Conservation (phyloP, 176 grass and related monocot species). For the Aegilops sharonensis region DNA sequence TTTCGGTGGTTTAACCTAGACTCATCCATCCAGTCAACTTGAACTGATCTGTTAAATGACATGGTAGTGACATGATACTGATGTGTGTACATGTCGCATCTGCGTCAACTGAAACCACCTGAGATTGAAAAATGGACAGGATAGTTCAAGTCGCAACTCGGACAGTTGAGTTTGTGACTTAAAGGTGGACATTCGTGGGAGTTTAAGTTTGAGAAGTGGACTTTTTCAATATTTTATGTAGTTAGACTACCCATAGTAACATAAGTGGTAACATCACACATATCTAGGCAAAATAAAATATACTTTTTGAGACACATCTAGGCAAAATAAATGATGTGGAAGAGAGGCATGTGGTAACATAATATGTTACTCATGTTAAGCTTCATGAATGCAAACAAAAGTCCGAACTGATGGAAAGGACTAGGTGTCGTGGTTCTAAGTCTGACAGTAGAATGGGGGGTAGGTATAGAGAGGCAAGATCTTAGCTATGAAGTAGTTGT, state of each 20-base stretch:
- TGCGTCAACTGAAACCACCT: background rate
- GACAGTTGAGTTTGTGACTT: background rate
- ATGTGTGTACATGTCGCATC: background rate
- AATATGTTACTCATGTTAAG: no score
- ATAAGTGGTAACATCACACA: no score
- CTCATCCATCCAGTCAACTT: background rate
- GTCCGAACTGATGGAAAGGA: no score
- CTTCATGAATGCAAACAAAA: no score
- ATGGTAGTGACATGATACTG: background rate
- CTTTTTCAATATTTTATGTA: background rate
- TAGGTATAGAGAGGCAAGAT: no score
- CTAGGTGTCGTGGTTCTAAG: no score
- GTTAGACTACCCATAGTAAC: background rate
- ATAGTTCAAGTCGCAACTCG: background rate
- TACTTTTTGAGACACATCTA: no score
- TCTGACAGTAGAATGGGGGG: no score
- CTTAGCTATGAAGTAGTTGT: no score
- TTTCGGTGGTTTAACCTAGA: background rate
- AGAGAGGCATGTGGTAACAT: no score
- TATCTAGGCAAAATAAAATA: no score
- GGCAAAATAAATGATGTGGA: no score
- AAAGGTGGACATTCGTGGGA: background rate
- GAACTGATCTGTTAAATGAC: background rate
- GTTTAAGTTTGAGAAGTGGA: background rate
- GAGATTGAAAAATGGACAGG: background rate